Percentiles rank a stretch among this genome's conserved stretches.
These are phyloP conservation scores for Nematodospora valgi DNA, from an alignment of 805 yeast genomes.

Conservation along the genomic window DNA sequence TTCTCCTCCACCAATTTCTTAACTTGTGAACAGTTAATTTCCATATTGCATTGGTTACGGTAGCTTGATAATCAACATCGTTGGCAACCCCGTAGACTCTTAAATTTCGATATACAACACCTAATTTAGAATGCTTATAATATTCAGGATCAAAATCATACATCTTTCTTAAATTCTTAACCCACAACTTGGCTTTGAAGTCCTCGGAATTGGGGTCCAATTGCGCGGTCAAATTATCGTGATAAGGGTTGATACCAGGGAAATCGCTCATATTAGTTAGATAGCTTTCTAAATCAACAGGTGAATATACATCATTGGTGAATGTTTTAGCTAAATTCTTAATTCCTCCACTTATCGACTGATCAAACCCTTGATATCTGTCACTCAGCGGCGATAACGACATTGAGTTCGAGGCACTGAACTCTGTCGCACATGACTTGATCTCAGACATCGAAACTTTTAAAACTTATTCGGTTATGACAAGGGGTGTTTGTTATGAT, in stretches of 20 bases:
- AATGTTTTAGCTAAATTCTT: constrained; percentile 43
- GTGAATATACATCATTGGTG: constrained; percentile 13
- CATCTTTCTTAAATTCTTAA: constrained; percentile 56
- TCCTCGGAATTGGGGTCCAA: constrained; percentile 57
- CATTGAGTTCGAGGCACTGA: too few species aligned
- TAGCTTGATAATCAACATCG: constrained; percentile 55
- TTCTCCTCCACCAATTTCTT: constrained; percentile 6
- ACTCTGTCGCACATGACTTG: too few species aligned
- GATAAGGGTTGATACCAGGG: constrained; percentile 43
- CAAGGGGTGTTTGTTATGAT: too few species aligned
- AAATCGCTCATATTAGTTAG: constrained; percentile 49
- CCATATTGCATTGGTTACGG: constrained; percentile 41
- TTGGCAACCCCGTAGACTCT: constrained; percentile 51
- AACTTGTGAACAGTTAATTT: constrained; percentile 13
- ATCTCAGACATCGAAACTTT: too few species aligned
- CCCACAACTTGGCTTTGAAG: constrained; percentile 63
- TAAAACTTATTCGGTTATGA: too few species aligned
- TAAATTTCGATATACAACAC: constrained; percentile 55
- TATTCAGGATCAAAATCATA: constrained; percentile 53
- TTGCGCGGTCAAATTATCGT: constrained; percentile 23
- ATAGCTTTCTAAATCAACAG: constrained; percentile 18
- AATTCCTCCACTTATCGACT: constrained; percentile 28
- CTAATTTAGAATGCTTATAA: constrained; percentile 57
- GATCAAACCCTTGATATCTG: constrained; percentile 29
- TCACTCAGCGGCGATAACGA: constrained; percentile 11